Evolutionary conservation across 2,329 filamentous ascomycete species (phyloP).

Genomic region (Samsoniella hepiali): DNA sequence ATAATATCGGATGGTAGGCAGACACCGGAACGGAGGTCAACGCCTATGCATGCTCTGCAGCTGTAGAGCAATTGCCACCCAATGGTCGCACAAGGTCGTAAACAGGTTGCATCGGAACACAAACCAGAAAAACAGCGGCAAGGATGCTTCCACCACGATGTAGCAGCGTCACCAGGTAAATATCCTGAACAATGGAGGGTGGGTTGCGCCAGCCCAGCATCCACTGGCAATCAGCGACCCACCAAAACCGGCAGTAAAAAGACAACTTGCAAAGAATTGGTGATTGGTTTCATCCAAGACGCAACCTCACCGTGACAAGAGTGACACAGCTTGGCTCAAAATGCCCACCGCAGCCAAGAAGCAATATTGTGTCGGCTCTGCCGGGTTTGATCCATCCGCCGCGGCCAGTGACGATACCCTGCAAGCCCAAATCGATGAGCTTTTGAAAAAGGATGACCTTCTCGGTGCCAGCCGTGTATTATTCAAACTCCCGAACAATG

Average conservation of each 20-base stretch:
- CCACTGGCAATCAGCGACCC: background rate
- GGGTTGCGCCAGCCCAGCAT: too few relatives aligned
- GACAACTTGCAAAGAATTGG: background rate
- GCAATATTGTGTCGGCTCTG: constrained; percentile 43
- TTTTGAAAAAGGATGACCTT: constrained; percentile 41
- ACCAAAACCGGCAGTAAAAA: background rate
- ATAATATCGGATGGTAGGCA: background rate
- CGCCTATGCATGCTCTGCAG: background rate
- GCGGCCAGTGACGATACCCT: constrained; percentile 38
- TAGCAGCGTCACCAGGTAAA: too few relatives aligned
- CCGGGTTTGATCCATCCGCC: constrained; percentile 41
- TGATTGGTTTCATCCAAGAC: background rate
- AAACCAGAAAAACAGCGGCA: background rate
- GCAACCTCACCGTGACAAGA: background rate
- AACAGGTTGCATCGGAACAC: background rate
- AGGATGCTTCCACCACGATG: too few relatives aligned
- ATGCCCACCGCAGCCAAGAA: constrained; percentile 32
- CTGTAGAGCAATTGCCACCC: background rate
- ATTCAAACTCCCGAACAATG: constrained; percentile 42
- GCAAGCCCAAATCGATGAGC: constrained; percentile 35
- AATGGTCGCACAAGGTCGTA: background rate
- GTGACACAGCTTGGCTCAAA: background rate
- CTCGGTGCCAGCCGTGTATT: constrained; percentile 42
- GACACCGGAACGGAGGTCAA: background rate
- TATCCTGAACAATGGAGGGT: too few relatives aligned